Evolutionary conservation across 2,329 filamentous ascomycete species (phyloP).

Genomic region (Ophiostoma angusticollis): DNA sequence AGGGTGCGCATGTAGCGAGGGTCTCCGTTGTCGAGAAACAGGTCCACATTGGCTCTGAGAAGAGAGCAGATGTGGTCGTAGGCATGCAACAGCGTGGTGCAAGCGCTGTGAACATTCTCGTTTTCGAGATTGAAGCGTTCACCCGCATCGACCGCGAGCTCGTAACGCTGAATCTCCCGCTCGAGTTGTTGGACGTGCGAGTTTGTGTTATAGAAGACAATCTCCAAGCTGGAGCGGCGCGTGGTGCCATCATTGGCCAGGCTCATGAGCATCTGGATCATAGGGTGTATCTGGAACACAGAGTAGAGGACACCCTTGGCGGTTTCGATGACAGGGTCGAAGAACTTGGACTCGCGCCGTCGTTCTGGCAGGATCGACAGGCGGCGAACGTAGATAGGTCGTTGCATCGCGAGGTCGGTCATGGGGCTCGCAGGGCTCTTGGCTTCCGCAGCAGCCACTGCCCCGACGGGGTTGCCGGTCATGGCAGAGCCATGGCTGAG

Average conservation of each 20-base stretch:
- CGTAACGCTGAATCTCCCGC: conserved; percentile 50
- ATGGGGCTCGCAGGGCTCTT: conserved; percentile 48
- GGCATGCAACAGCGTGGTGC: conserved; percentile 48
- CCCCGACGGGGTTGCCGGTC: conserved; percentile 33
- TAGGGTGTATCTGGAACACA: conserved; percentile 54
- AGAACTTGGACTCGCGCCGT: conserved; percentile 46
- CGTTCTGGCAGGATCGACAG: conserved; percentile 52
- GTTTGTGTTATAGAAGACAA: conserved; percentile 56
- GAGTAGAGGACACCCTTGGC: conserved; percentile 56
- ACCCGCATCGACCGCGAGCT: conserved; percentile 33
- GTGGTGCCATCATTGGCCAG: conserved; percentile 47
- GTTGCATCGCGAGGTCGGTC: conserved; percentile 38
- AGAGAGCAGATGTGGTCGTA: conserved; percentile 54
- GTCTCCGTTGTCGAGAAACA: conserved; percentile 52
- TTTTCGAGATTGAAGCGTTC: conserved; percentile 37
- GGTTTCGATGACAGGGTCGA: conserved; percentile 49
- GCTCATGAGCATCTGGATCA: conserved; percentile 52
- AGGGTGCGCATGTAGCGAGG: conserved; percentile 54
- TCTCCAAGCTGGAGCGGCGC: conserved; percentile 51
- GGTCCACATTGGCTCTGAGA: conserved; percentile 47
- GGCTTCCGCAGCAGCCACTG: neutral
- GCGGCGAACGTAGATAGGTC: conserved; percentile 50
- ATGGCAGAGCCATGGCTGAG: conserved; percentile 58
- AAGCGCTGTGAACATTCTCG: conserved; percentile 50
- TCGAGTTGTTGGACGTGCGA: conserved; percentile 54